Evolutionary conservation across 768 basidiomycete species (phyloP).

Genomic region (Rhodotorula toruloides): DNA sequence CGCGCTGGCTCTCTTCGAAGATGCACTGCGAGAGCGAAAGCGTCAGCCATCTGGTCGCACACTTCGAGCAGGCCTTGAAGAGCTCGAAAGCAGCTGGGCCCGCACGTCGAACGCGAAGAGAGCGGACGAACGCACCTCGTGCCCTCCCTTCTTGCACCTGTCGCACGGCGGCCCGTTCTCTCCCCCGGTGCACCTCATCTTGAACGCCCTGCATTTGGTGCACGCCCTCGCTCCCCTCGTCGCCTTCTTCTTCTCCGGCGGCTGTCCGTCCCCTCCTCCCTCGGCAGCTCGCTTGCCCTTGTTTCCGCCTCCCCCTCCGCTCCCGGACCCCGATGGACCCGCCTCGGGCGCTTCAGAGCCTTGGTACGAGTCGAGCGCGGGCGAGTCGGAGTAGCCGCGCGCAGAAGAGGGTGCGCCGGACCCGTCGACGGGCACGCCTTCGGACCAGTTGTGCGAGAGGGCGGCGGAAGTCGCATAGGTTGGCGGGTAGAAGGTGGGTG

Average conservation of each 20-base stretch:
- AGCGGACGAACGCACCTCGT: slow-evolving; percentile 52
- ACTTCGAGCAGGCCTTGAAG: too few relatives aligned
- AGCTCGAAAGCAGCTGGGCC: too few relatives aligned
- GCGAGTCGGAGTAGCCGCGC: slow-evolving; percentile 4
- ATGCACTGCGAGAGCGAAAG: slow-evolving; percentile 54
- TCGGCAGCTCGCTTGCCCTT: neutral
- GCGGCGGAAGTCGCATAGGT: neutral
- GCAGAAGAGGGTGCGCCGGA: too few relatives aligned
- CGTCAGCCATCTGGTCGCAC: too few relatives aligned
- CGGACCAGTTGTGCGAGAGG: too few relatives aligned
- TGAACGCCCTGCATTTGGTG: slow-evolving; percentile 76
- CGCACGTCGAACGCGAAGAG: too few relatives aligned
- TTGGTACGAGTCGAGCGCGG: neutral
- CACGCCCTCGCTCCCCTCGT: slow-evolving; percentile 62
- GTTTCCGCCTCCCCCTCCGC: neutral
- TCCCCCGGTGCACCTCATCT: slow-evolving; percentile 52
- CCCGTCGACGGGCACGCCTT: too few relatives aligned
- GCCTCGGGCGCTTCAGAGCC: neutral
- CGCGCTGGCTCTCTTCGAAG: slow-evolving; percentile 94
- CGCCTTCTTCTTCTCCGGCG: slow-evolving; percentile 38
- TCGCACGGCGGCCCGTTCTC: slow-evolving; percentile 87
- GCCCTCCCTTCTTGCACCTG: slow-evolving; percentile 55
- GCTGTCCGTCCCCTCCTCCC: neutral
- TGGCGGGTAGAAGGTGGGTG: slow-evolving; percentile 4
- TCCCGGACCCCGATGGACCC: neutral